Conservation (phyloP, 2,329 filamentous ascomycete species). For the Thielaviopsis musarum region DNA sequence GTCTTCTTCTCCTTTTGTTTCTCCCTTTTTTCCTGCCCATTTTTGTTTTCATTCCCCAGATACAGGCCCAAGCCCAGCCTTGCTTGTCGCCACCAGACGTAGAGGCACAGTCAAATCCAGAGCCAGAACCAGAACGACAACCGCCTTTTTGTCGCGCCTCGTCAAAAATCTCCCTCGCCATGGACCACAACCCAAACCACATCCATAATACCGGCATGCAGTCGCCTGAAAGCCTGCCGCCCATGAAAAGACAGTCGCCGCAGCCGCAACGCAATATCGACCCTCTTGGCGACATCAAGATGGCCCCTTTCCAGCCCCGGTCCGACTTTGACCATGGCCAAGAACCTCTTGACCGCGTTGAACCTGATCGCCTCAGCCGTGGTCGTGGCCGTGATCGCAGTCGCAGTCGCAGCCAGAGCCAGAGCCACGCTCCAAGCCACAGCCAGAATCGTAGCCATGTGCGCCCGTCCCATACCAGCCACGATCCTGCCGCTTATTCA, state of each 20-base stretch:
- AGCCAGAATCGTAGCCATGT: background rate
- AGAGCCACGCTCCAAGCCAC: background rate
- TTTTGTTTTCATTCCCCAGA: background rate
- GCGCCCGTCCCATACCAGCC: background rate
- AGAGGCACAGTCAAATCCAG: too few relatives aligned
- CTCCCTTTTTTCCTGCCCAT: background rate
- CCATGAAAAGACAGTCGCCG: background rate
- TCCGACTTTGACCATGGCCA: background rate
- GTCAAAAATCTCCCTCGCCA: background rate
- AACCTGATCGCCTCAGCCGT: background rate
- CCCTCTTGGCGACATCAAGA: background rate
- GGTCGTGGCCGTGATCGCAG: background rate
- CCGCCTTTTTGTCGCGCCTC: background rate
- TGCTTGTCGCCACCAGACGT: background rate
- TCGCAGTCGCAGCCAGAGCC: background rate
- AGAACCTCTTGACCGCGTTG: background rate
- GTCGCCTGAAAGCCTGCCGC: background rate
- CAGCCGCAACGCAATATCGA: background rate
- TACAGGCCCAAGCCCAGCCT: background rate
- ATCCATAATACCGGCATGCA: background rate
- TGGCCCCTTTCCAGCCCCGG: background rate
- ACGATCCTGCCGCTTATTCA: background rate
- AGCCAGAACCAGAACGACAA: background rate
- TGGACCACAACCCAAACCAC: background rate
- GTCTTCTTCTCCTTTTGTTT: background rate